Evolutionary conservation across 2,329 filamentous ascomycete species (phyloP).

Genomic region (Orbilia brochopaga): DNA sequence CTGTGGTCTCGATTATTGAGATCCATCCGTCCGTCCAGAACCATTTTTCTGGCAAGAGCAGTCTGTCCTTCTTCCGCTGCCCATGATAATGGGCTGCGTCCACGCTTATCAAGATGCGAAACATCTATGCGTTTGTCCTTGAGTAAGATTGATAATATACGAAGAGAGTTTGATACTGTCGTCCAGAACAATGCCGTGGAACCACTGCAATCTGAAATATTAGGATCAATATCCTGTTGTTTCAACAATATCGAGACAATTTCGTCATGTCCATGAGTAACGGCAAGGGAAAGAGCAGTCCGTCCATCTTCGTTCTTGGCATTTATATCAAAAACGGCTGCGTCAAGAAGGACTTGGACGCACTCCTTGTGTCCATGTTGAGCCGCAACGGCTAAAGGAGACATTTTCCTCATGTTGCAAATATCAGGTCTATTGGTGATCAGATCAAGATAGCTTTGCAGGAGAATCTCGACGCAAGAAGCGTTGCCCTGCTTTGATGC

Average conservation of each 20-base stretch:
- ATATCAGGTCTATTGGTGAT: slow-evolving; percentile 1
- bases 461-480: slow-evolving; percentile 6
- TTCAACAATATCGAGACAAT: slow-evolving; percentile 13
- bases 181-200: slow-evolving; percentile 12
- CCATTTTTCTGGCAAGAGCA: slow-evolving; percentile 2
- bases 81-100: slow-evolving; percentile 16
- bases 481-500: slow-evolving; percentile 15
- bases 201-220: slow-evolving; percentile 9
- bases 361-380: slow-evolving; percentile 13
- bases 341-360: background rate
- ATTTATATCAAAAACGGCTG: slow-evolving; percentile 7
- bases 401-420: background rate
- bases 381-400: slow-evolving; percentile 14
- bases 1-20: slow-evolving; percentile 7
- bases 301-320: background rate
- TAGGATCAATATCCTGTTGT: slow-evolving; percentile 10
- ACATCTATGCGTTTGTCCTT: slow-evolving; percentile 20
- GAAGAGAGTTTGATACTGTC: slow-evolving; percentile 4
- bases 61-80: slow-evolving; percentile 19
- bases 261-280: slow-evolving; percentile 10
- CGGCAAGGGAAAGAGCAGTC: slow-evolving; percentile 13
- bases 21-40: slow-evolving; percentile 9
- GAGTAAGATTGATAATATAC: slow-evolving; percentile 9
- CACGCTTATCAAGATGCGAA: slow-evolving; percentile 11
- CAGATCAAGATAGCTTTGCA: background rate